phyloP scores from a whole-genome alignment of 495 filamentous ascomycete genomes.

The Hyaloscypha variabilis region DNA sequence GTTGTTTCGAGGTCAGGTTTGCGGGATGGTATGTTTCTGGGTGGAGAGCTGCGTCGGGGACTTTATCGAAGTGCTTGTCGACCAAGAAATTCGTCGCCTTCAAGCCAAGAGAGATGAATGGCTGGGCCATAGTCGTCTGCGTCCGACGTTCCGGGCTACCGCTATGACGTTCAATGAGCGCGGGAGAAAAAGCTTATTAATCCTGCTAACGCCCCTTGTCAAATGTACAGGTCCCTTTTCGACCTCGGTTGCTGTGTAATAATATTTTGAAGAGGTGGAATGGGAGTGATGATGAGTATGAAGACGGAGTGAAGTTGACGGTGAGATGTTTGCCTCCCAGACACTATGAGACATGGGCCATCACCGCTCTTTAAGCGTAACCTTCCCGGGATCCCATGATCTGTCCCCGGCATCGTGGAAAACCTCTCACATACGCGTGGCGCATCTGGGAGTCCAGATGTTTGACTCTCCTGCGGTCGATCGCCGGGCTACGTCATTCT shows the following conservation, averaged over 20 bases:
- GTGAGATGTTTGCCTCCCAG: background rate
- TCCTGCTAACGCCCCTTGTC: background rate
- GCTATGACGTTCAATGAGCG: background rate
- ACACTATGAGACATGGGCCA: background rate
- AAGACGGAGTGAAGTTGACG: background rate
- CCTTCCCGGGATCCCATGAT: background rate
- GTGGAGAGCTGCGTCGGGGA: conserved; percentile 21
- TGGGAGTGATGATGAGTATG: background rate
- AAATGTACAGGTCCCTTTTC: background rate
- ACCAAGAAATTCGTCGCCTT: conserved; percentile 21
- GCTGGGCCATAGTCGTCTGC: background rate
- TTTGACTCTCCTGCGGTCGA: background rate
- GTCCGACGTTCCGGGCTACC: background rate
- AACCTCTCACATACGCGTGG: background rate
- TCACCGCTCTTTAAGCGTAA: background rate
- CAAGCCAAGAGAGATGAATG: conserved; percentile 21
- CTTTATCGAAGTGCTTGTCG: conserved; percentile 26
- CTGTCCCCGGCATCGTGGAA: background rate
- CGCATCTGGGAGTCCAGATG: background rate
- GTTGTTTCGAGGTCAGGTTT: background rate
- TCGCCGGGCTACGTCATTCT: background rate
- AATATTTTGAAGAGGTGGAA: background rate
- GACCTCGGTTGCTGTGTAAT: background rate
- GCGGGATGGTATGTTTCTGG: conserved; percentile 11
- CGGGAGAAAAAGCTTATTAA: background rate